phyloP scores from a whole-genome alignment of 2,329 filamentous ascomycete species.

The Zasmidium angulare region DNA sequence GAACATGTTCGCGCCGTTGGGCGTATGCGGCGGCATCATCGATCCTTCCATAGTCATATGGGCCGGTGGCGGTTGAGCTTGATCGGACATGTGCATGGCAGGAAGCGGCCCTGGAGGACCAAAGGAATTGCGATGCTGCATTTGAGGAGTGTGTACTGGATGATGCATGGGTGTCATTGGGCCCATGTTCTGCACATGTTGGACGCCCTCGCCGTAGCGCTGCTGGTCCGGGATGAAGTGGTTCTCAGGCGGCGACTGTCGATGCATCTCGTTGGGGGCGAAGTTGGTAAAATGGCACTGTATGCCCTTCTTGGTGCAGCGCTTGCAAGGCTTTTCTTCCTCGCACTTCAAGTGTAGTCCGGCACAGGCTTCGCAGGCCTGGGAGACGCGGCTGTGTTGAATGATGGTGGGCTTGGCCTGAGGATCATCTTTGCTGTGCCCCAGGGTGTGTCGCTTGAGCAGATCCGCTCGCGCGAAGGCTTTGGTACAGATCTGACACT shows the following conservation, averaged over 20 bases:
- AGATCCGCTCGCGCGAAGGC: slow-evolving; percentile 51
- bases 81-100: slow-evolving; percentile 24
- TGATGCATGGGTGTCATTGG: slow-evolving; percentile 27
- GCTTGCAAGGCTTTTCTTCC: slow-evolving; percentile 54
- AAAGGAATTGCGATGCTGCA: slow-evolving; percentile 25
- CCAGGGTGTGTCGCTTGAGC: slow-evolving; percentile 52
- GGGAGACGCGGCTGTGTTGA: slow-evolving; percentile 44
- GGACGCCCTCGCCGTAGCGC: slow-evolving; percentile 11
- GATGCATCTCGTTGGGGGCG: slow-evolving; percentile 21
- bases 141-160: slow-evolving; percentile 22
- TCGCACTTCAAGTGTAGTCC: slow-evolving; percentile 55
- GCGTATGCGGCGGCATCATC: slow-evolving; percentile 32
- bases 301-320: slow-evolving; percentile 52
- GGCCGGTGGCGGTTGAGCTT: slow-evolving; percentile 15
- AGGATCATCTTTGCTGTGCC: slow-evolving; percentile 40
- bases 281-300: slow-evolving; percentile 40
- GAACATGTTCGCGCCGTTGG: slow-evolving; percentile 30
- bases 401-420: slow-evolving; percentile 31
- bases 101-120: slow-evolving; percentile 16
- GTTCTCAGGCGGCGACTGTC: slow-evolving; percentile 19
- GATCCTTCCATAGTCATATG: slow-evolving; percentile 27
- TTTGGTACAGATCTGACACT: slow-evolving; percentile 47
- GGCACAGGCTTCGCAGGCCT: slow-evolving; percentile 55
- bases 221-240: slow-evolving; percentile 25
- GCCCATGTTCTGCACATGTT: slow-evolving; percentile 16